These are phyloP conservation scores for Pseudocercospora fuligena DNA, from an alignment of 2,329 filamentous ascomycete species.

Conservation along the genomic window DNA sequence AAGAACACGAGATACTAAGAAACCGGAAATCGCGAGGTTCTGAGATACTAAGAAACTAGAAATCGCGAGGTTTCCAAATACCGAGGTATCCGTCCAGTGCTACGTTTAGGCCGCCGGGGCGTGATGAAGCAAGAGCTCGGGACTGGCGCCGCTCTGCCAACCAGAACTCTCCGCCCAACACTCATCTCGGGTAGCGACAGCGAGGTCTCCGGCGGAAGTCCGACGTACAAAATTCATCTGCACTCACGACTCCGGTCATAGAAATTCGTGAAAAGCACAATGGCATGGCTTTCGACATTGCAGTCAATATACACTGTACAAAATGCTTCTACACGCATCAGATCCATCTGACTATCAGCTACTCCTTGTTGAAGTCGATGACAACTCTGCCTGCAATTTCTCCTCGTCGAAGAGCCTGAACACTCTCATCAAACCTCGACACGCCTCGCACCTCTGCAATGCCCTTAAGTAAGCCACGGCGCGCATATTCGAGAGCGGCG, in stretches of 20 bases:
- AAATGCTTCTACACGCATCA: neutral
- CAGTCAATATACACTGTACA: neutral
- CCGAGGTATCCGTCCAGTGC: too few species aligned
- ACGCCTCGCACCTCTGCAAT: slow-evolving; percentile 56
- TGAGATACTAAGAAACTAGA: too few species aligned
- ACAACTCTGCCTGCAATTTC: slow-evolving; percentile 60
- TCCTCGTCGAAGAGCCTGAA: slow-evolving; percentile 55
- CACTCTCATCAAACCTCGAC: slow-evolving; percentile 53
- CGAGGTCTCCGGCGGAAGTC: neutral
- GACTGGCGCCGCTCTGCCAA: neutral
- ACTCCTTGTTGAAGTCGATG: slow-evolving; percentile 57
- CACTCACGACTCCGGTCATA: neutral
- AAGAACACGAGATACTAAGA: too few species aligned
- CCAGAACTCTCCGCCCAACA: neutral
- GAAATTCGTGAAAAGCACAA: neutral
- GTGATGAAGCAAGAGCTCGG: neutral
- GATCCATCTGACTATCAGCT: neutral
- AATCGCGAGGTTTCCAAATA: too few species aligned
- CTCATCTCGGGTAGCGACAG: neutral
- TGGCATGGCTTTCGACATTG: neutral
- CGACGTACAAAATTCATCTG: neutral
- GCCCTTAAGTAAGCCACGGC: slow-evolving; percentile 55
- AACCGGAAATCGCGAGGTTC: too few species aligned
- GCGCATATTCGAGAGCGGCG: slow-evolving; percentile 55
- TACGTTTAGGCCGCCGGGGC: too few species aligned